phyloP scores from a whole-genome alignment of 768 basidiomycete genomes.

The Collybiopsis luxurians region DNA sequence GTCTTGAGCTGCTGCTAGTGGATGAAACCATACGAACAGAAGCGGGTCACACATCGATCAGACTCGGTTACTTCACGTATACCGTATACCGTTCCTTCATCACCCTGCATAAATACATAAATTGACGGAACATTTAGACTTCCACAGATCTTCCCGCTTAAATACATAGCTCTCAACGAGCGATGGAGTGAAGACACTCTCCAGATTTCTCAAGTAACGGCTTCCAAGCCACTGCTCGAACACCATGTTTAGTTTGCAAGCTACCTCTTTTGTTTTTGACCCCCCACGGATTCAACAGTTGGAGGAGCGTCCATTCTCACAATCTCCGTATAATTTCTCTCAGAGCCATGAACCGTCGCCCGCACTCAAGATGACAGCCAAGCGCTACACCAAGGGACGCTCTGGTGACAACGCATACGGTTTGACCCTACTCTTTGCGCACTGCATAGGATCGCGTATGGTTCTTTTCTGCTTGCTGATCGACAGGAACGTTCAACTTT shows the following conservation, averaged over 20 bases:
- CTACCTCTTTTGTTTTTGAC: slow-evolving; percentile 1
- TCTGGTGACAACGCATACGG: slow-evolving; percentile 29
- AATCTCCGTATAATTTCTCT: not conserved
- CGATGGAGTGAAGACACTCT: too few relatives aligned
- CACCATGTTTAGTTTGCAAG: not conserved
- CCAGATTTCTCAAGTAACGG: too few relatives aligned
- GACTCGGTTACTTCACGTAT: too few relatives aligned
- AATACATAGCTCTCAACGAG: too few relatives aligned
- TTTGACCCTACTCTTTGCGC: slow-evolving; percentile 44
- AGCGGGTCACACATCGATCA: too few relatives aligned
- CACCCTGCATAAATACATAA: too few relatives aligned
- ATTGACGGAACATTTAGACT: too few relatives aligned
- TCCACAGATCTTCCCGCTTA: too few relatives aligned
- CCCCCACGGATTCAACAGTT: not conserved
- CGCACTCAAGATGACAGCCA: slow-evolving; percentile 40
- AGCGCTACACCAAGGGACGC: slow-evolving; percentile 33
- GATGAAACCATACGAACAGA: too few relatives aligned
- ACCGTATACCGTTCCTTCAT: too few relatives aligned
- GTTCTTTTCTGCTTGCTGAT: slow-evolving; percentile 14
- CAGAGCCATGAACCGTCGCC: not conserved
- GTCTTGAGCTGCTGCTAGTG: too few relatives aligned
- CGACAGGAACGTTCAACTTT: not conserved
- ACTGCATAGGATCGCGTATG: slow-evolving; percentile 45
- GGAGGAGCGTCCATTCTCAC: not conserved
- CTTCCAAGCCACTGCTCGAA: too few relatives aligned